A percentile compares a stretch with the other conserved stretches of the same genome.
These are phyloP conservation scores for Lipomyces yamadae DNA, from an alignment of 805 yeast species.

Conservation along the genomic window DNA sequence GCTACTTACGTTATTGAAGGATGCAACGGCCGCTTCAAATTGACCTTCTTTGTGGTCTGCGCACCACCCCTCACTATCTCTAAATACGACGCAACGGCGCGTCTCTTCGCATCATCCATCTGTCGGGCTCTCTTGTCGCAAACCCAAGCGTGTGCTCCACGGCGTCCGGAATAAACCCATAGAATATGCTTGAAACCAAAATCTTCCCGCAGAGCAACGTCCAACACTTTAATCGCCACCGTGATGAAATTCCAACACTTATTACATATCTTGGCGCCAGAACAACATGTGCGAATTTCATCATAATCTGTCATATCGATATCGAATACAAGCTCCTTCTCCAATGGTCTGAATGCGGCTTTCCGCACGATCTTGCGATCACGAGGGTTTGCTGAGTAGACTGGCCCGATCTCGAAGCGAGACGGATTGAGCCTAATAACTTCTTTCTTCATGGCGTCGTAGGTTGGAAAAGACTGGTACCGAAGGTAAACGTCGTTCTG, in stretches of 20 bases:
- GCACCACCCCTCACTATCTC: conserved; percentile 63
- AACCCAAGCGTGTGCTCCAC: conserved; percentile 99
- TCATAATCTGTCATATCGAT: conserved; percentile 98
- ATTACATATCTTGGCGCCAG: conserved; percentile 78
- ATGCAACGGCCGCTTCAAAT: conserved; percentile 79
- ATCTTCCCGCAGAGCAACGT: conserved; percentile 74
- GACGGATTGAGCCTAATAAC: conserved; percentile 78
- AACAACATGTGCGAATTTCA: conserved; percentile 89
- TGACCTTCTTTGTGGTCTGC: conserved; percentile 54
- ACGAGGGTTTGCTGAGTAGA: conserved; percentile 84
- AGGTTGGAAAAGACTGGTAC: conserved; percentile 72
- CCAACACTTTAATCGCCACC: conserved; percentile 78
- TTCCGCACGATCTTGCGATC: conserved; percentile 79
- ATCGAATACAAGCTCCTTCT: conserved; percentile 92
- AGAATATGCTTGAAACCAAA: conserved; percentile 85
- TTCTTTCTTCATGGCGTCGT: conserved; percentile 76
- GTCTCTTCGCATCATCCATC: conserved; percentile 72
- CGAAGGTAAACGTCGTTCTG: conserved; percentile 88
- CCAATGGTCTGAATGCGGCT: conserved; percentile 74
- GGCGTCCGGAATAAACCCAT: conserved; percentile 97
- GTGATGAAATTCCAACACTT: conserved; percentile 94
- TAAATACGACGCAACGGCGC: conserved; percentile 81
- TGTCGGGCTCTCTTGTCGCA: conserved; percentile 82
- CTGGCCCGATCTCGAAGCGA: conserved; percentile 94
- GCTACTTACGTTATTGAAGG: conserved; percentile 60